Evolutionary conservation across 2,329 filamentous ascomycete species (phyloP).

Genomic region (Penicillium corylophilum): DNA sequence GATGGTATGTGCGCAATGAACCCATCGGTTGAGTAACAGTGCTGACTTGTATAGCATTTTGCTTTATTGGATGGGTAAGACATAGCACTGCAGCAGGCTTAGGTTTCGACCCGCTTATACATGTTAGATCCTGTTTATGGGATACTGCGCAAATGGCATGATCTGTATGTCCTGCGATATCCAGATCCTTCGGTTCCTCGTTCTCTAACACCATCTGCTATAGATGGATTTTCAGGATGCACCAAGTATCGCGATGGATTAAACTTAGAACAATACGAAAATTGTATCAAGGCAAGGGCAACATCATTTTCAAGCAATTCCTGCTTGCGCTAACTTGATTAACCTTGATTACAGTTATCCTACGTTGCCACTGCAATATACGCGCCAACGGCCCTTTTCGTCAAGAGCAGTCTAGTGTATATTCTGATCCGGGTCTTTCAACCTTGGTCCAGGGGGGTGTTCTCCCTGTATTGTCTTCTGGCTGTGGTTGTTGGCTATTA

Average conservation of each 20-base stretch:
- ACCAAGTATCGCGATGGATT: neutral
- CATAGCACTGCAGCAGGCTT: neutral
- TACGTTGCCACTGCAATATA: neutral
- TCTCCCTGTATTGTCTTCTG: neutral
- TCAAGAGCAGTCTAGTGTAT: neutral
- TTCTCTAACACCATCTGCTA: neutral
- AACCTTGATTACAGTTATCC: neutral
- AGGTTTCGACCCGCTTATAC: neutral
- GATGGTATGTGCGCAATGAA: slow-evolving; percentile 6
- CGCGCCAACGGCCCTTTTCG: neutral
- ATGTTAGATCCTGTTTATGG: neutral
- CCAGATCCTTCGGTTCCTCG: neutral
- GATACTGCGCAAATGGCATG: neutral
- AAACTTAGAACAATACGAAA: neutral
- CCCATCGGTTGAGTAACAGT: neutral
- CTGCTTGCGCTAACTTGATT: neutral
- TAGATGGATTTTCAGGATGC: neutral
- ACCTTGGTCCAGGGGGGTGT: neutral
- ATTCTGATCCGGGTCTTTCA: neutral
- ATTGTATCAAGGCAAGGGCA: neutral
- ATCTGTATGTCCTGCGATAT: neutral
- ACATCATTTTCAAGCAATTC: neutral
- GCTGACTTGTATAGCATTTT: neutral
- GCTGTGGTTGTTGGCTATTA: neutral
- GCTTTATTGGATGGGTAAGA: neutral